phyloP scores from a whole-genome alignment of 306 rosid species.

The Cicer yamashitae region DNA sequence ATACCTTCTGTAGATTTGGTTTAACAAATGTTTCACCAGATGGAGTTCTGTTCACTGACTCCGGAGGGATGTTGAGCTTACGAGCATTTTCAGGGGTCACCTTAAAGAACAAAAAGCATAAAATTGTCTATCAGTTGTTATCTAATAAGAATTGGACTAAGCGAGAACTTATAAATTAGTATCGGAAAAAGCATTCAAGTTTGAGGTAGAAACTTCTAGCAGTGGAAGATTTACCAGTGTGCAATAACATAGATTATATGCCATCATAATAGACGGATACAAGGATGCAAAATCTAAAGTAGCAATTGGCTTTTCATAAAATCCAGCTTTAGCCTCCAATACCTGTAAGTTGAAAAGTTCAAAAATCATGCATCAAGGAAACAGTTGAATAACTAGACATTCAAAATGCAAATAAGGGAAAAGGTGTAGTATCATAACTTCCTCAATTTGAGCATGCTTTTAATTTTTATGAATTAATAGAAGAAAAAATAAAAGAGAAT shows the following conservation, averaged over 20 bases:
- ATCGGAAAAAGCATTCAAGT: constrained; percentile 26
- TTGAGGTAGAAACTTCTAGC: constrained; percentile 30
- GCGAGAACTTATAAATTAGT: constrained; percentile 6
- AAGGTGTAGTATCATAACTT: constrained; percentile 13
- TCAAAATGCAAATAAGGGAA: constrained; percentile 19
- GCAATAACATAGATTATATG: constrained; percentile 96
- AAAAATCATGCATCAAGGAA: constrained; percentile 25
- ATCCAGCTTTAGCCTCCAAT: constrained; percentile 92
- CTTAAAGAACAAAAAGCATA: constrained; percentile 54
- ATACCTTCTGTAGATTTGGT: constrained; percentile 82
- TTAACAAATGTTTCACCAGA: constrained; percentile 95
- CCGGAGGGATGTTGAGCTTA: constrained; percentile 80
- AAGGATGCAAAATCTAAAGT: constrained; percentile 96
- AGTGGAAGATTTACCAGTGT: constrained; percentile 73
- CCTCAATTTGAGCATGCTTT: constrained; percentile 15
- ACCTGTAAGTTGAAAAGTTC: constrained; percentile 63
- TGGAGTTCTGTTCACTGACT: constrained; percentile 85
- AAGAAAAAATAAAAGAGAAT: not conserved
- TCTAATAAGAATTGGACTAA: constrained; percentile 7
- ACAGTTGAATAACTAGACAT: constrained; percentile 30
- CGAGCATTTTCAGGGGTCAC: constrained; percentile 81
- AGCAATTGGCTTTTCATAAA: constrained; percentile 95
- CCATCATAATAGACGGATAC: constrained; percentile 99
- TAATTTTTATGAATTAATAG: constrained; percentile 3
- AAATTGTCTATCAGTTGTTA: not conserved